Evolutionary conservation across 2,329 filamentous ascomycete genomes (phyloP), one percentile per base, ranked within the genome.

Genomic region (Cladophialophora exuberans): DNA sequence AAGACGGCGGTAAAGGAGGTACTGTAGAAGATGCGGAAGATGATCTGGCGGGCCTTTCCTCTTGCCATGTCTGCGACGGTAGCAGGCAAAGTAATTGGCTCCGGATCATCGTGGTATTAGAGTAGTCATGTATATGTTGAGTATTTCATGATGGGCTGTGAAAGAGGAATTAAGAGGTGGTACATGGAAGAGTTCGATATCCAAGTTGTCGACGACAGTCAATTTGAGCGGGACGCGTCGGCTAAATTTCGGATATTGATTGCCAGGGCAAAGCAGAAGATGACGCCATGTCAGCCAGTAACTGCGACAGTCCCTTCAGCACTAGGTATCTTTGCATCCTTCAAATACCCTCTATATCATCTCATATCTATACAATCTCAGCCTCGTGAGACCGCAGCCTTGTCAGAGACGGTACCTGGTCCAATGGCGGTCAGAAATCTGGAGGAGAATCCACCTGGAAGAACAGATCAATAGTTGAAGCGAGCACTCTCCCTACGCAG

Each of bases 1-100:
- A 87, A 87, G 67, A 97, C 80, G 65, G 91, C 72, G 56, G 85
- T 83, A 72, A 96, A 97, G 62, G 87, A 80, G 43, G 84, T 84
- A 68, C 82, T 86, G 77, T 96, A 96, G 75, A 92, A 83, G 71
- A 96, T 84, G 69, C 85, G 85, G 72, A 89, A 90, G 67, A 92
- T 74, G 59, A 85, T 48, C 42, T 62, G 51, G 36, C 56, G 50
- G 15, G 54, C 56, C 38, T 49, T 18, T 13, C 39, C 39, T 22
- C 39, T 26, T 44, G 56, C 52, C 59, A 58, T 58, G 15, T 56
- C 46, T n/a, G 33, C 33, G 46, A 35, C 25, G 4, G 18, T 45
- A 30, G 42, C 46, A 39, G 33, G 31, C 35, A 20, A 13, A 6
- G 46, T 18, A 39, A n/a, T 18, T n/a, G 45, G 38, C 35, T 5